A percentile compares a stretch with the other conserved stretches of the same genome.
Conservation (phyloP, 805 yeast species). For the Nakazawaea siamensis region DNA sequence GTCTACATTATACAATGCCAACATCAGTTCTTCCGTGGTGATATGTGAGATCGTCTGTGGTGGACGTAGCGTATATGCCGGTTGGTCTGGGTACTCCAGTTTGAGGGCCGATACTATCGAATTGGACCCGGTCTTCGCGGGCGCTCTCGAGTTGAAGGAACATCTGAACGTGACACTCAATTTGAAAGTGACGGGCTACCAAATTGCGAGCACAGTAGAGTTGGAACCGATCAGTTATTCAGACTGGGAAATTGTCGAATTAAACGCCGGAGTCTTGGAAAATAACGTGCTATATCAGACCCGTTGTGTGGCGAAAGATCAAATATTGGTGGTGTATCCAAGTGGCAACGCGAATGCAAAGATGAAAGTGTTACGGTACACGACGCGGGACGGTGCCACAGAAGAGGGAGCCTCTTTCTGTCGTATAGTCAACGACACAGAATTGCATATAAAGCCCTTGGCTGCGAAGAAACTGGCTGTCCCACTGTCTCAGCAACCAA, state of each 20-base stretch:
- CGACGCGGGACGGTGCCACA: slow-evolving; percentile 28
- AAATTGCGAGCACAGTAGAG: slow-evolving; percentile 45
- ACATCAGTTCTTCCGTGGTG: slow-evolving; percentile 30
- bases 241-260: slow-evolving; percentile 89
- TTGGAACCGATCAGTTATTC: slow-evolving; percentile 69
- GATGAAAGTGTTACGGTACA: slow-evolving; percentile 31
- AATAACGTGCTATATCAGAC: slow-evolving; percentile 70
- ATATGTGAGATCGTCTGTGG: slow-evolving; percentile 23
- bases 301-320: slow-evolving; percentile 57
- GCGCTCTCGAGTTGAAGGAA: slow-evolving; percentile 36
- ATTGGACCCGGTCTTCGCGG: slow-evolving; percentile 63
- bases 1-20: slow-evolving; percentile 28
- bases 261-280: slow-evolving; percentile 73
- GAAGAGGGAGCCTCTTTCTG: slow-evolving; percentile 19
- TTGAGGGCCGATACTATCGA: slow-evolving; percentile 28
- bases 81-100: slow-evolving; percentile 30
- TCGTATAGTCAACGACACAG: slow-evolving; percentile 31
- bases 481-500: slow-evolving; percentile 12
- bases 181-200: slow-evolving; percentile 34
- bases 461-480: slow-evolving; percentile 16
- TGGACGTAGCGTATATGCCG: slow-evolving; percentile 22
- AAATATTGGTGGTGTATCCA: slow-evolving; percentile 62
- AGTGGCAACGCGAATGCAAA: slow-evolving; percentile 52
- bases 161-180: slow-evolving; percentile 30
- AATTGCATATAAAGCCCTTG: slow-evolving; percentile 60